A percentile compares a stretch with the other conserved stretches of the same genome.
Evolutionary conservation across 257 asterid genomes (phyloP).

Genomic region (Nicotiana sylvestris): DNA sequence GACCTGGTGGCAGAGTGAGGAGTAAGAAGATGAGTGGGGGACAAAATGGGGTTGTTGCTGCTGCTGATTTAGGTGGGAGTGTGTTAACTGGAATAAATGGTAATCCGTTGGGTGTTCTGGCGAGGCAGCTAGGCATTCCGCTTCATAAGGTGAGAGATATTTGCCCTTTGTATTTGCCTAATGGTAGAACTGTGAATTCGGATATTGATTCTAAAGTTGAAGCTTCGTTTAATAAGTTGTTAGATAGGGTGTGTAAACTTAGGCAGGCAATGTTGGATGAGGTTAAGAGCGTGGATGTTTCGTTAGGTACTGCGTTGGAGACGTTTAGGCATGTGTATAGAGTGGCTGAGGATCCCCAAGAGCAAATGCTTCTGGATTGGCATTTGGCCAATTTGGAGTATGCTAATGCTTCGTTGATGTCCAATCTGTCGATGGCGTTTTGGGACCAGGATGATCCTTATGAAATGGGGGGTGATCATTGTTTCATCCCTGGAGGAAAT

Average conservation of each 20-base stretch:
- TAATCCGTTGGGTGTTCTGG: slow-evolving; percentile 90
- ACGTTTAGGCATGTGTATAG: slow-evolving; percentile 73
- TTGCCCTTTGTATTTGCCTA: slow-evolving; percentile 85
- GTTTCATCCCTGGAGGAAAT: slow-evolving; percentile 97
- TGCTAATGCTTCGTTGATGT: slow-evolving; percentile 92
- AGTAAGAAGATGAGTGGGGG: slow-evolving; percentile 72
- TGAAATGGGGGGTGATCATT: slow-evolving; percentile 99
- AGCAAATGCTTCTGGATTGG: slow-evolving; percentile 94
- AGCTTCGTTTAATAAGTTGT: slow-evolving; percentile 73
- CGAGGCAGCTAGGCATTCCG: slow-evolving; percentile 78
- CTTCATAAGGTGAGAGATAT: slow-evolving; percentile 97
- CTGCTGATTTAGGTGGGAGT: slow-evolving; percentile 97
- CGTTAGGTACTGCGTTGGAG: slow-evolving; percentile 82
- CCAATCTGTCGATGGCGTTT: slow-evolving; percentile 84
- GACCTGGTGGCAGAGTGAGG: slow-evolving; percentile 91
- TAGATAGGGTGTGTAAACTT: slow-evolving; percentile 96
- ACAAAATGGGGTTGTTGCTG: slow-evolving; percentile 48
- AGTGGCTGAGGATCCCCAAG: slow-evolving; percentile 89
- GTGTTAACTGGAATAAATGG: slow-evolving; percentile 95
- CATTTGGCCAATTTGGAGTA: slow-evolving; percentile 97
- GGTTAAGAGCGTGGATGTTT: slow-evolving; percentile 69
- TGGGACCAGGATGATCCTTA: slow-evolving; percentile 99
- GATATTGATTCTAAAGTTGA: slow-evolving; percentile 88
- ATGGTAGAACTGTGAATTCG: slow-evolving; percentile 74
- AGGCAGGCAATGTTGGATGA: slow-evolving; percentile 91